A percentile compares a stretch with the other conserved stretches of the same genome.
These are phyloP conservation scores for Rhazya stricta DNA, from an alignment of 257 asterid species.

Conservation along the genomic window DNA sequence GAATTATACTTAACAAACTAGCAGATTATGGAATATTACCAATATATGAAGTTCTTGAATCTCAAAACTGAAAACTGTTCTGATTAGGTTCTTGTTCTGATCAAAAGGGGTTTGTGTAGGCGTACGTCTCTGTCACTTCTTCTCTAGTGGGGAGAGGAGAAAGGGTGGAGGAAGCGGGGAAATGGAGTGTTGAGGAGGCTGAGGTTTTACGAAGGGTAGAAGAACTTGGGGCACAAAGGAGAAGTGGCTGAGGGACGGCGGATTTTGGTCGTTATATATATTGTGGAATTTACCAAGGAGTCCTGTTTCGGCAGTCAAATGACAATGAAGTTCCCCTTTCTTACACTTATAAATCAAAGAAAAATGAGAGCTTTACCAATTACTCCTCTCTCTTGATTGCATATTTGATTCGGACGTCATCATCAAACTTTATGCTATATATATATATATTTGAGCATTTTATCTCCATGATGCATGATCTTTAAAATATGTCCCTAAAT, in stretches of 20 bases:
- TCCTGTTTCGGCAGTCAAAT: not conserved
- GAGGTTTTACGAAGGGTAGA: slow-evolving; percentile 6
- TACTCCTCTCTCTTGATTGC: too few species aligned
- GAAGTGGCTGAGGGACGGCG: slow-evolving; percentile 11
- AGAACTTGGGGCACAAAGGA: slow-evolving; percentile 5
- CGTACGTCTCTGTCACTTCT: not conserved
- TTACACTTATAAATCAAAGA: too few species aligned
- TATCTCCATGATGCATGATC: too few species aligned
- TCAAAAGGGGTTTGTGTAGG: not conserved
- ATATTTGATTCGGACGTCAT: too few species aligned
- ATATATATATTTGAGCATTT: too few species aligned
- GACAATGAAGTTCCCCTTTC: not conserved
- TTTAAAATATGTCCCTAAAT: too few species aligned
- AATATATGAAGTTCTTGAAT: not conserved
- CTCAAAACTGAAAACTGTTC: not conserved
- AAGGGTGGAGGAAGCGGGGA: not conserved
- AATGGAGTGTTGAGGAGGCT: not conserved
- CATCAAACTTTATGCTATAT: too few species aligned
- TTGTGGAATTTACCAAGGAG: not conserved
- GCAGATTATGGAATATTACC: not conserved
- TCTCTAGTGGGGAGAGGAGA: not conserved
- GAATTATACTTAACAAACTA: not conserved
- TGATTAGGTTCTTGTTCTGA: not conserved
- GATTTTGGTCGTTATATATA: not conserved
- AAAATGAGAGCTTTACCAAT: too few species aligned